phyloP scores from a whole-genome alignment of 495 filamentous ascomycete species.

The Penicillium chermesinum region DNA sequence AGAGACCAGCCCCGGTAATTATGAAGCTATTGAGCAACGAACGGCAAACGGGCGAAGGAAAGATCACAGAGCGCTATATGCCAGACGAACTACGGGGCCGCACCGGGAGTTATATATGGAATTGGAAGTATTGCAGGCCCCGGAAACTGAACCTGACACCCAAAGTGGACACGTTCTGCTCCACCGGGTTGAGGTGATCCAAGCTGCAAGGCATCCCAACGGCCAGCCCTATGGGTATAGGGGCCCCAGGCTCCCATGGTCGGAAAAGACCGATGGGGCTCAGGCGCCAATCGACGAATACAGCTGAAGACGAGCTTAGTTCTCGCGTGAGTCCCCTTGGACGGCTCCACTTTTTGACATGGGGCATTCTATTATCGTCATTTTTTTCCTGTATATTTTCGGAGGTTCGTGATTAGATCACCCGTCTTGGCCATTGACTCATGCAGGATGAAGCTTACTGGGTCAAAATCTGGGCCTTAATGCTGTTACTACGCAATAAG shows the following conservation, averaged over 20 bases:
- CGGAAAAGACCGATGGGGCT: constrained; percentile 19
- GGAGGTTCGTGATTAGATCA: no score
- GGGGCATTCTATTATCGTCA: no score
- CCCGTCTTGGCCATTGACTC: no score
- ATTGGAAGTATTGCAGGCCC: no score
- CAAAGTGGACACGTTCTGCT: no score
- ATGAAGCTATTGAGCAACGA: not conserved
- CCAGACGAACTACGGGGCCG: not conserved
- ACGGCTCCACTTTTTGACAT: no score
- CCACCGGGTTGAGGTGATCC: no score
- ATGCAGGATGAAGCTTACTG: no score
- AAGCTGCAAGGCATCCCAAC: constrained; percentile 16
- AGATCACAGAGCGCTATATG: not conserved
- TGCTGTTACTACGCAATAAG: no score
- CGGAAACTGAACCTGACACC: not conserved
- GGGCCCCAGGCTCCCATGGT: constrained; percentile 16
- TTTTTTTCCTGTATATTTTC: no score
- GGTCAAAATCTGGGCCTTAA: no score
- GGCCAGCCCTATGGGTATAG: constrained; percentile 20
- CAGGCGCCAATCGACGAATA: constrained; percentile 7
- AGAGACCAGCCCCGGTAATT: not conserved
- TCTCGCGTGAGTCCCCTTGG: no score
- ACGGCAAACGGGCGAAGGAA: not conserved
- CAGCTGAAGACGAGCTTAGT: constrained; percentile 2
- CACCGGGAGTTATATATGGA: not conserved